Percentiles rank a stretch among this genome's conserved stretches.
Conservation (phyloP, 352 stramenopile genomes). For the Hyaloperonospora brassicae region DNA sequence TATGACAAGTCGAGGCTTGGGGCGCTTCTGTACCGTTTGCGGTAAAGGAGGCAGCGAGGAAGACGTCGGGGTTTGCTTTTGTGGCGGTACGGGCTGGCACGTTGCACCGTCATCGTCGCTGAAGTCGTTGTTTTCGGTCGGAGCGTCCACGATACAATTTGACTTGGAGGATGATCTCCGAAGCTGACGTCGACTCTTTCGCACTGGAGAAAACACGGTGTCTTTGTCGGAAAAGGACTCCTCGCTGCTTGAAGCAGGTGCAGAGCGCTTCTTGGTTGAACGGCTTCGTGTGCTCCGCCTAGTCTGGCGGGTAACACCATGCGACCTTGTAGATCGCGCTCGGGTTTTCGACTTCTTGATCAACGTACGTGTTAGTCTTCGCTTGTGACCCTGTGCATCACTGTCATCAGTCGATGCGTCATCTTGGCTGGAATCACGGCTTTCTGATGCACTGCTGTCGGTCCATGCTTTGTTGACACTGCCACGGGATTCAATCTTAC, state of each 20-base stretch:
- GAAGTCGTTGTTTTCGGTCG: slow-evolving; percentile 14
- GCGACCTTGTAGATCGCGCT: slow-evolving; percentile 18
- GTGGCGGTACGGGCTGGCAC: slow-evolving; percentile 6
- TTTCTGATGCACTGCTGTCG: slow-evolving; percentile 55
- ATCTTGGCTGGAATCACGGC: slow-evolving; percentile 45
- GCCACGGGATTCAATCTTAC: slow-evolving; percentile 31
- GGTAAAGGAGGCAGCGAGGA: slow-evolving; percentile 25
- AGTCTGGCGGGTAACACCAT: slow-evolving; percentile 6
- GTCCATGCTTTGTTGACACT: slow-evolving; percentile 59
- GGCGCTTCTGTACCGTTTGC: slow-evolving; percentile 21
- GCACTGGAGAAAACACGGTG: slow-evolving; percentile 14
- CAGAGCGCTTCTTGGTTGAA: slow-evolving; percentile 22
- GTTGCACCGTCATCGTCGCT: slow-evolving; percentile 14
- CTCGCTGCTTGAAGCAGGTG: slow-evolving; percentile 20
- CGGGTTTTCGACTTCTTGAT: slow-evolving; percentile 15
- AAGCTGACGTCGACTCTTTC: slow-evolving; percentile 14
- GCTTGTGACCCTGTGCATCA: slow-evolving; percentile 19
- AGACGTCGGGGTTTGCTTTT: slow-evolving; percentile 12
- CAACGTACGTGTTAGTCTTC: slow-evolving; percentile 17
- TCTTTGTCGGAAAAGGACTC: slow-evolving; percentile 19
- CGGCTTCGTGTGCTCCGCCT: slow-evolving; percentile 20
- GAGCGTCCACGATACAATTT: slow-evolving; percentile 11
- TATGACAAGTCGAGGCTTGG: slow-evolving; percentile 35
- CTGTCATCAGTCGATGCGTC: slow-evolving; percentile 37
- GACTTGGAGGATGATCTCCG: slow-evolving; percentile 7